phyloP scores from a whole-genome alignment of 257 asterid species.

The Scutellaria baicalensis region DNA sequence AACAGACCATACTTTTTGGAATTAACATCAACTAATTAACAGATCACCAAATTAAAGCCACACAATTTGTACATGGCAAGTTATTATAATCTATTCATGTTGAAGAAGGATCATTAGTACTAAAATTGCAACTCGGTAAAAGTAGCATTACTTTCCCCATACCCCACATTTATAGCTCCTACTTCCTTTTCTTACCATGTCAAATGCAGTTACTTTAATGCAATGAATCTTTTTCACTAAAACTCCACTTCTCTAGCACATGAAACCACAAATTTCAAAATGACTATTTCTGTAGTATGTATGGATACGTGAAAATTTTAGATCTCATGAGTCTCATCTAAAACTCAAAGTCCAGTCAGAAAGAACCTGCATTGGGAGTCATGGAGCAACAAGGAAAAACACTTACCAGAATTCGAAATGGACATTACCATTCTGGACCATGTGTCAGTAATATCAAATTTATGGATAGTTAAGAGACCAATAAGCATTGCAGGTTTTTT shows the following conservation, averaged over 20 bases:
- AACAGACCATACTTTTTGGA: background rate
- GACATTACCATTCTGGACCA: slow-evolving; percentile 2
- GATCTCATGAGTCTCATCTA: background rate
- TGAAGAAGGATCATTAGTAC: background rate
- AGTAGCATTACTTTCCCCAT: background rate
- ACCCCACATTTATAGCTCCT: background rate
- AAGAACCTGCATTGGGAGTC: background rate
- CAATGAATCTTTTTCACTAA: background rate
- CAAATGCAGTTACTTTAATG: background rate
- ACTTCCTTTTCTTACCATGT: background rate
- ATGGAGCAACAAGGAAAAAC: background rate
- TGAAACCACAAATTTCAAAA: background rate
- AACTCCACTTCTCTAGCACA: background rate
- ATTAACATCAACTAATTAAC: slow-evolving; percentile 9
- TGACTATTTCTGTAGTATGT: background rate
- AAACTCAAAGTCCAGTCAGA: background rate
- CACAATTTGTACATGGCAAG: background rate
- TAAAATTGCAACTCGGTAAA: background rate
- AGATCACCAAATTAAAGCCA: background rate
- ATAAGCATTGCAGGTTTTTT: background rate
- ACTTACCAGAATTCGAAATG: background rate
- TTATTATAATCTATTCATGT: background rate
- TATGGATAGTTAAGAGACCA: background rate
- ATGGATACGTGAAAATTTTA: background rate
- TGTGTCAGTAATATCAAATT: background rate